Evolutionary conservation across 257 asterid genomes (phyloP), one percentile per base, ranked within the genome.

Genomic region (Penstemon barbatus): DNA sequence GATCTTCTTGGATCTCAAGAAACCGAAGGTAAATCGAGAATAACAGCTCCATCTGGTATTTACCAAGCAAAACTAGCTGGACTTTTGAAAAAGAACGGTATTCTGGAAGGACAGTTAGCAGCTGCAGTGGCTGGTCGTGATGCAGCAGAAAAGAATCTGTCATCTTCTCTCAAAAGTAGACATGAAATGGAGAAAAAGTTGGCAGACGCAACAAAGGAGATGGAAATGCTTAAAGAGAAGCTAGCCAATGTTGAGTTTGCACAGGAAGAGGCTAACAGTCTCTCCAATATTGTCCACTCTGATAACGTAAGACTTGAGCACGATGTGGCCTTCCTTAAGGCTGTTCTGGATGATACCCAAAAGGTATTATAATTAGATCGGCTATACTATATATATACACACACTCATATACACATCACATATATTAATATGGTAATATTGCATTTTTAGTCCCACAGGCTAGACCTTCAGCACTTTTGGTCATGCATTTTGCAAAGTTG

Each of bases 231-330:
- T 54, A 91, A 85, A 79, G 99, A 91, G 88, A 94, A 84, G 82
- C 79, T 94, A 63, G 73, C 88, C 38, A 83, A 89, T 63, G 73
- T 91, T 42, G 97, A 94, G 73, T 55, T 86, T 75, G 96, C 96
- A 12, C 96, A 92, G 69, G 98, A 92, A 43, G 98, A 92, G 80
- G 90, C 97, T 13, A 87, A 87, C 78, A 92, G 85, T 79, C 84
- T 84, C 67, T 81, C 99, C 36, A 94, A 91, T 69, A 91, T 91
- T 11, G 97, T 94, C 69, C 99, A 94, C 79, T 88, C 97, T 42
- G 99, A 94, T 77, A 94, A 91, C 46, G 96, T 91, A 15, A 80
- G 97, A 79, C 97, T 94, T 43, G 99, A 94, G 81, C 99, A 91
- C 63, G 97, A 94, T 6, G 92, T 91, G 74, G 97, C 99, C 77